Percentiles rank a stretch among this genome's conserved stretches.
Conservation (phyloP, 2,329 filamentous ascomycete species). For the Elsinoe ampelina region DNA sequence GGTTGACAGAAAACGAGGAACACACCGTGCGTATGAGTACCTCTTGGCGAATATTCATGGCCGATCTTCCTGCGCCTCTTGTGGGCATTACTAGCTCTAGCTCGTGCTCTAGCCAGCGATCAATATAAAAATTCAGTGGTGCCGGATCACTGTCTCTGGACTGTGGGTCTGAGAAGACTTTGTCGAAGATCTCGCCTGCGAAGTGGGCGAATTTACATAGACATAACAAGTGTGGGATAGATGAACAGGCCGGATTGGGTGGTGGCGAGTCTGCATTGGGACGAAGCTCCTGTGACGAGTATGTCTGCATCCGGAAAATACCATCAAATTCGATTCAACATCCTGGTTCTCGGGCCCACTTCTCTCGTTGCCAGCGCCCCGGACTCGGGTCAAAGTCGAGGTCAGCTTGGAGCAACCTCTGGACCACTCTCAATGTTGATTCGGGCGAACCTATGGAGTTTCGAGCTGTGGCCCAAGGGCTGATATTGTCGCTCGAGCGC, state of each 20-base stretch:
- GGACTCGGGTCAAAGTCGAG: background rate
- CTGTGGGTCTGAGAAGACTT: background rate
- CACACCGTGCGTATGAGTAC: conserved; percentile 1
- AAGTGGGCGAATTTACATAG: conserved; percentile 2
- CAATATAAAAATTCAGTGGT: conserved; percentile 8
- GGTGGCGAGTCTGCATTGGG: background rate
- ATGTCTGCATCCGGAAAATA: background rate
- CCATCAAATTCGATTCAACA: background rate
- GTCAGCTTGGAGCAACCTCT: background rate
- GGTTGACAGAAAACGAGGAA: conserved; percentile 1
- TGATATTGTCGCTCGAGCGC: too few relatives aligned
- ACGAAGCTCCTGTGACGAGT: background rate
- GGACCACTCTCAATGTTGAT: background rate
- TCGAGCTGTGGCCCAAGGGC: too few relatives aligned
- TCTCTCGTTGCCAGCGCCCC: background rate
- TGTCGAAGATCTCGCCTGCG: conserved; percentile 10
- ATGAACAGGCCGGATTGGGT: conserved; percentile 4
- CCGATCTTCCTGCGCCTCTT: background rate
- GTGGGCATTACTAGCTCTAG: conserved; percentile 2
- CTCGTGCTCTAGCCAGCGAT: conserved; percentile 7
- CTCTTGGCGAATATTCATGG: background rate
- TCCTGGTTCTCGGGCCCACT: background rate
- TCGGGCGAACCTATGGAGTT: background rate
- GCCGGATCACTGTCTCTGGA: conserved; percentile 1
- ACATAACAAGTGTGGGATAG: background rate